phyloP scores from a whole-genome alignment of 805 yeast species.

The Pichia manshurica region DNA sequence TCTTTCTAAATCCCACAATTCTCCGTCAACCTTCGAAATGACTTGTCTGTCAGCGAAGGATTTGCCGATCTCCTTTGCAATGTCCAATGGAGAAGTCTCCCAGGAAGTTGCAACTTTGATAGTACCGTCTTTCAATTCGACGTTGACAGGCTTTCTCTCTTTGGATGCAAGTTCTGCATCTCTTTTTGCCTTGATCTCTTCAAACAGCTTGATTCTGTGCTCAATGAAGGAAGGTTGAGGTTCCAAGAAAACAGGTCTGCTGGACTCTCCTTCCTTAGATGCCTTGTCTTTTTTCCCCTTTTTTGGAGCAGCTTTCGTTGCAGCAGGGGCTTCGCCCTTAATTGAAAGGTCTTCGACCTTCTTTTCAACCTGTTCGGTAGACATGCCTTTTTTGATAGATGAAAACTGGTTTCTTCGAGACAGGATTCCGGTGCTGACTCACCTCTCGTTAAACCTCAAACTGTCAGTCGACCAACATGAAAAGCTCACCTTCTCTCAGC shows the following conservation, averaged over 20 bases:
- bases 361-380: constrained; percentile 40
- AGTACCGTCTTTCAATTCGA: constrained; percentile 85
- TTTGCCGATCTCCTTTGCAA: constrained; percentile 79
- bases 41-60: constrained; percentile 85
- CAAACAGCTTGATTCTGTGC: constrained; percentile 72
- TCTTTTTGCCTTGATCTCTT: constrained; percentile 69
- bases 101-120: constrained; percentile 72
- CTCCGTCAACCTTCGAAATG: constrained; percentile 85
- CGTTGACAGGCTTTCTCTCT: constrained; percentile 54
- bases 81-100: constrained; percentile 86
- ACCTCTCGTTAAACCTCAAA: no score
- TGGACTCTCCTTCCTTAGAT: constrained; percentile 31
- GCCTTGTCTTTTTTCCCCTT: constrained; percentile 23
- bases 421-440: no score
- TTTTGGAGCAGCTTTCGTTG: constrained; percentile 6
- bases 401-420: no score
- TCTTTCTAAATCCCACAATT: constrained; percentile 92
- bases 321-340: constrained; percentile 15
- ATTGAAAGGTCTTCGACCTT: constrained; percentile 43
- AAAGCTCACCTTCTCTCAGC: no score
- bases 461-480: no score
- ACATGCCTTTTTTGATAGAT: constrained; percentile 5
- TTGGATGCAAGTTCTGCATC: constrained; percentile 64
- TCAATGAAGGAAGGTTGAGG: constrained; percentile 85
- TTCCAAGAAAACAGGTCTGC: constrained; percentile 45